Evolutionary conservation across 2,329 filamentous ascomycete genomes (phyloP).

Genomic region (Orbilia brochopaga): DNA sequence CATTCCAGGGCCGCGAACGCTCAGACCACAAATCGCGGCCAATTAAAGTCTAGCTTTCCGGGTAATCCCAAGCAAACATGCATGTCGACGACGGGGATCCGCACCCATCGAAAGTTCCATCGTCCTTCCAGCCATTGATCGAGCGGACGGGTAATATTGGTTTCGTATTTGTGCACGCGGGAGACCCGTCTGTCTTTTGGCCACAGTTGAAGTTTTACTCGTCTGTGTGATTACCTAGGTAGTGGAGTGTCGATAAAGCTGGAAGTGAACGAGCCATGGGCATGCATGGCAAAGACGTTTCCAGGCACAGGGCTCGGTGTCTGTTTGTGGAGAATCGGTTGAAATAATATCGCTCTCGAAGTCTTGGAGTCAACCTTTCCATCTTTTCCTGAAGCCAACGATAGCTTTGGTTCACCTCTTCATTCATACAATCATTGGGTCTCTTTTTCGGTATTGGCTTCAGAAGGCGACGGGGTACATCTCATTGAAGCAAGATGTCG

Average conservation of each 20-base stretch:
- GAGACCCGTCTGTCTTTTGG: conserved; percentile 14
- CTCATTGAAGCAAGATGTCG: conserved; percentile 19
- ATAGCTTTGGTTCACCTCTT: too few species aligned
- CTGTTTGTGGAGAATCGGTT: neutral
- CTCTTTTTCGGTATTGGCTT: neutral
- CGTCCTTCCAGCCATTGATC: conserved; percentile 48
- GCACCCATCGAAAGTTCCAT: conserved; percentile 38
- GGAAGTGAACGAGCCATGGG: conserved; percentile 4
- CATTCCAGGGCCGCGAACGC: conserved; percentile 6
- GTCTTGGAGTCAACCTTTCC: too few species aligned
- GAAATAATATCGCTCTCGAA: conserved; percentile 25
- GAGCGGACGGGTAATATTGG: conserved; percentile 38
- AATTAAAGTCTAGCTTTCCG: conserved; percentile 40
- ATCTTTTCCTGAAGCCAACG: too few species aligned
- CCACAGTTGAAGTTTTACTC: conserved; percentile 27
- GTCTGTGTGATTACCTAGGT: conserved; percentile 3
- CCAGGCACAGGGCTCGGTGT: too few species aligned
- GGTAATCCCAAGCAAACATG: conserved; percentile 31
- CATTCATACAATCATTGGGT: too few species aligned
- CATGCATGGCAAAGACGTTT: too few species aligned
- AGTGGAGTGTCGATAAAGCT: conserved; percentile 4
- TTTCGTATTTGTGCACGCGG: conserved; percentile 33
- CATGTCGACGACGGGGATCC: conserved; percentile 30
- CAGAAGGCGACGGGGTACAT: neutral
- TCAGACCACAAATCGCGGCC: conserved; percentile 36